Evolutionary conservation across 2,329 filamentous ascomycete species (phyloP).

Genomic region (Ceratocystis lukuohia): DNA sequence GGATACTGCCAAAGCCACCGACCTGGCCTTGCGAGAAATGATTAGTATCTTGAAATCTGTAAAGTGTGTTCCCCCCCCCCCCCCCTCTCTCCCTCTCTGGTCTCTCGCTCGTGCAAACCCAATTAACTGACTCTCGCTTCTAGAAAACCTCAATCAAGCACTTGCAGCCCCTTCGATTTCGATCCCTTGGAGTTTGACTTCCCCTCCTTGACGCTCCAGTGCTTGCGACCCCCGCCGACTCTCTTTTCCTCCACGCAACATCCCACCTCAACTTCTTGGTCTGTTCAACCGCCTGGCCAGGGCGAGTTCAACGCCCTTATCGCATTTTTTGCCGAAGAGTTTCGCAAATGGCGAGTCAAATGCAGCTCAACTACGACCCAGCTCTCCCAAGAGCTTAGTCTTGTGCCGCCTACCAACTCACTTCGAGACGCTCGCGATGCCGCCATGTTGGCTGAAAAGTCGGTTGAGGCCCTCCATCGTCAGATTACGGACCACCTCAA

Average conservation of each 20-base stretch:
- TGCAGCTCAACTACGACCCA: conserved; percentile 39
- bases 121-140: not conserved
- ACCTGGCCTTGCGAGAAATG: conserved; percentile 73
- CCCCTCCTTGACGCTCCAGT: conserved; percentile 67
- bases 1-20: conserved; percentile 71
- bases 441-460: conserved; percentile 36
- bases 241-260: conserved; percentile 72
- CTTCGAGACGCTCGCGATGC: conserved; percentile 34
- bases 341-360: conserved; percentile 48
- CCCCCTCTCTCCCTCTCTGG: not conserved
- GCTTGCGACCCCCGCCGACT: conserved; percentile 67
- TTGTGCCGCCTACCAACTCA: conserved; percentile 30
- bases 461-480: conserved; percentile 49
- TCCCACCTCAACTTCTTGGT: conserved; percentile 66
- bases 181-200: conserved; percentile 78
- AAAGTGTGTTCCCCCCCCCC: conserved; percentile 42
- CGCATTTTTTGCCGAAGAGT: conserved; percentile 52
- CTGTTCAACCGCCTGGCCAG: conserved; percentile 58
- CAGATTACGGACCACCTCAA: conserved; percentile 62
- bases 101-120: not conserved
- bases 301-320: conserved; percentile 62
- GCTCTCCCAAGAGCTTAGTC: conserved; percentile 36
- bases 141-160: conserved; percentile 16
- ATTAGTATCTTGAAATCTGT: conserved; percentile 70
- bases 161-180: conserved; percentile 54